These are phyloP conservation scores for Cyanidioschyzon merolae DNA, from an alignment of 23 red algal species.

Conservation along the genomic window DNA sequence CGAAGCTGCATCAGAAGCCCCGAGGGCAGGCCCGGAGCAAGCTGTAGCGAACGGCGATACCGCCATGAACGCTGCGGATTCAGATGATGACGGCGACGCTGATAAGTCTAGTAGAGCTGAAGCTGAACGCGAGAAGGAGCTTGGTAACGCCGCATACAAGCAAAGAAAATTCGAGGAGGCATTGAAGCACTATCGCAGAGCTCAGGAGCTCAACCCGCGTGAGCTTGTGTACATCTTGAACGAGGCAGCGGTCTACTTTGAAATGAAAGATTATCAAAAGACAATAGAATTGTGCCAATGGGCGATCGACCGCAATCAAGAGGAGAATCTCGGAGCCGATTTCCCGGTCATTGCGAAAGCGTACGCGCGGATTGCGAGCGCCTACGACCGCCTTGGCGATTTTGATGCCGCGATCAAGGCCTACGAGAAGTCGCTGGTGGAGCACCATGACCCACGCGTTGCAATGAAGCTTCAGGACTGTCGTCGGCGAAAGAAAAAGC, in stretches of 20 bases:
- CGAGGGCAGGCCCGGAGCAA: too few species aligned
- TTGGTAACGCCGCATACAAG: constrained; percentile 77
- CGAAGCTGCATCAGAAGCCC: neutral
- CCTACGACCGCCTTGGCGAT: constrained; percentile 52
- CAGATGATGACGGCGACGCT: constrained; percentile 6
- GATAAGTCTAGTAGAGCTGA: neutral
- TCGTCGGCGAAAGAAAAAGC: constrained; percentile 37
- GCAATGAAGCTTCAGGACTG: constrained; percentile 36
- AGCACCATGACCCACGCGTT: constrained; percentile 70
- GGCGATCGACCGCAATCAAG: constrained; percentile 57
- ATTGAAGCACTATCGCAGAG: constrained; percentile 56
- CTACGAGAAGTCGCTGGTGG: constrained; percentile 84
- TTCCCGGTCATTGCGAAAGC: constrained; percentile 94
- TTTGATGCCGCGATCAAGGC: constrained; percentile 51
- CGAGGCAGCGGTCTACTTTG: constrained; percentile 71
- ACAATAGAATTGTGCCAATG: constrained; percentile 55
- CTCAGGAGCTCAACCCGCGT: constrained; percentile 64
- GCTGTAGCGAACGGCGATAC: neutral
- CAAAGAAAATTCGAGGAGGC: constrained; percentile 48
- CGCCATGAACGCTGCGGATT: neutral
- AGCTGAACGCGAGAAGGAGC: constrained; percentile 45
- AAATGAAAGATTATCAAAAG: constrained; percentile 48
- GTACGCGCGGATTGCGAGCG: constrained; percentile 80
- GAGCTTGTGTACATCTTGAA: constrained; percentile 73
- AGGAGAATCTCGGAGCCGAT: constrained; percentile 67